Evolutionary conservation across 345 rosid species (phyloP).

Genomic region (Pugionium dolabratum): DNA sequence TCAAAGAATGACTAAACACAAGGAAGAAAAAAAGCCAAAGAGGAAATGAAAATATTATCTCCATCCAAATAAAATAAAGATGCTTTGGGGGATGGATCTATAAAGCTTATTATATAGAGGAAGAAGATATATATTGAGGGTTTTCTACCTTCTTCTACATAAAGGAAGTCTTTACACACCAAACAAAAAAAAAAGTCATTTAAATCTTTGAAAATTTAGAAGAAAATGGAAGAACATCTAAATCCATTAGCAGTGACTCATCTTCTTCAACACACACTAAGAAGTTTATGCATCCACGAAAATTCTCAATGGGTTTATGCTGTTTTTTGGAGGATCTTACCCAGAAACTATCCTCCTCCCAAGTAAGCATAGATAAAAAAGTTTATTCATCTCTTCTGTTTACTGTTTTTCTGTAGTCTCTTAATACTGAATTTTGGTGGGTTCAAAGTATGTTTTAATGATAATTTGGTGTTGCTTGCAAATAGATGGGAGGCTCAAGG

Average conservation of each 20-base stretch:
- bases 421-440: background rate
- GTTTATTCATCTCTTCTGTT: background rate
- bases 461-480: slow-evolving; percentile 21
- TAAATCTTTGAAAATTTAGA: background rate
- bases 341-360: slow-evolving; percentile 98
- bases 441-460: background rate
- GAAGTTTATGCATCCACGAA: slow-evolving; percentile 86
- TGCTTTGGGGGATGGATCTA: slow-evolving; percentile 44
- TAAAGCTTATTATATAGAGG: slow-evolving; percentile 58
- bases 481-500: slow-evolving; percentile 95
- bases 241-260: slow-evolving; percentile 85
- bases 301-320: slow-evolving; percentile 98
- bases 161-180: slow-evolving; percentile 39
- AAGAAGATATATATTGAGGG: slow-evolving; percentile 45
- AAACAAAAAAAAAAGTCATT: background rate
- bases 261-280: slow-evolving; percentile 94
- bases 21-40: no score
- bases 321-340: slow-evolving; percentile 99
- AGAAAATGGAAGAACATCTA: slow-evolving; percentile 79
- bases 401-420: background rate
- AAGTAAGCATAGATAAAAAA: no score
- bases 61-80: slow-evolving; percentile 10
- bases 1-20: no score
- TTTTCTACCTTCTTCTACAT: slow-evolving; percentile 48
- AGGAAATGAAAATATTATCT: no score